phyloP scores from a whole-genome alignment of 2,329 filamentous ascomycete species.

The Diaporthe citrichinensis region DNA sequence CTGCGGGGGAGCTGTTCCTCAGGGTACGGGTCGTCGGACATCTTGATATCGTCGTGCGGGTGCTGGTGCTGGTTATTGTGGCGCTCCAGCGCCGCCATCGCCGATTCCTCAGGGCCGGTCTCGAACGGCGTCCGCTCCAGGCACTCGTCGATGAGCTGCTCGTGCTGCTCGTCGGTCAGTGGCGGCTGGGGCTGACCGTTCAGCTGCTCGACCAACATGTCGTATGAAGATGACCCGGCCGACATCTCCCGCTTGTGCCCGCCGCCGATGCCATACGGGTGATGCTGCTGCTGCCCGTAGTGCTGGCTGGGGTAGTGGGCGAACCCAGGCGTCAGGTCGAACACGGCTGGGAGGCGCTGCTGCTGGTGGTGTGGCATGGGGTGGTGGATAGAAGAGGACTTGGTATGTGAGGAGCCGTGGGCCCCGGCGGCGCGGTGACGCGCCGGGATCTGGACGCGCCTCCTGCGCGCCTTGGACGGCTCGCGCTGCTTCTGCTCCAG shows the following conservation, averaged over 20 bases:
- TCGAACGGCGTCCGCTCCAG: constrained; percentile 37
- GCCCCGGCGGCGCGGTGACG: constrained; percentile 30
- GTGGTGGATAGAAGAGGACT: constrained; percentile 4
- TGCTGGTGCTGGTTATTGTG: constrained; percentile 35
- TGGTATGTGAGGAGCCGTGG: neutral
- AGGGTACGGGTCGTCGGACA: constrained; percentile 41
- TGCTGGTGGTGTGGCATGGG: constrained; percentile 9
- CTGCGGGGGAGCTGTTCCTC: constrained; percentile 45
- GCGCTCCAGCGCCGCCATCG: constrained; percentile 17
- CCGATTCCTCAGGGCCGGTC: constrained; percentile 18
- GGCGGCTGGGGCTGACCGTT: constrained; percentile 31
- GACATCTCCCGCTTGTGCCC: constrained; percentile 23
- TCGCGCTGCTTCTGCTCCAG: constrained; percentile 62
- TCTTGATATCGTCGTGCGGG: constrained; percentile 38
- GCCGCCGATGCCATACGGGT: neutral
- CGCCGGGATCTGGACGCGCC: constrained; percentile 47
- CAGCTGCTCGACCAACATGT: constrained; percentile 36
- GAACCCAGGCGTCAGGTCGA: constrained; percentile 17
- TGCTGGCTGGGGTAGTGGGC: constrained; percentile 17
- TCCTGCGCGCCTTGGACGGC: constrained; percentile 57
- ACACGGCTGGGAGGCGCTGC: constrained; percentile 36
- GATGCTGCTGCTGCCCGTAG: constrained; percentile 24
- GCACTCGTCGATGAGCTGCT: constrained; percentile 44
- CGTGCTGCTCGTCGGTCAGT: constrained; percentile 40
- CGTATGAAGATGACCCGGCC: constrained; percentile 14